Evolutionary conservation across 2,329 filamentous ascomycete species (phyloP).

Genomic region (Sphaerulina musiva): DNA sequence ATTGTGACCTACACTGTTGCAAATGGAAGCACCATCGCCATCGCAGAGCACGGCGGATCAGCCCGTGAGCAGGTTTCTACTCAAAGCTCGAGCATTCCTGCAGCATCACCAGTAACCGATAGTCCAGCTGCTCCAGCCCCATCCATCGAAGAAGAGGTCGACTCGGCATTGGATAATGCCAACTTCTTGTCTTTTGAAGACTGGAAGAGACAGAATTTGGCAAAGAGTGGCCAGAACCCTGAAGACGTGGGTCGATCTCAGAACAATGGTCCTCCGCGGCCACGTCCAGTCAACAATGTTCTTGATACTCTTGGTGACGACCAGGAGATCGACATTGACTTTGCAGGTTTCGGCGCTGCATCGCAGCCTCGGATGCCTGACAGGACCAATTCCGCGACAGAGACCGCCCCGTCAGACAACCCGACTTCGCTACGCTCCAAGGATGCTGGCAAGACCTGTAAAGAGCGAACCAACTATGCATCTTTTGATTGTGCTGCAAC

Average conservation of each 20-base stretch:
- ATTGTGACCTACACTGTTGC: background rate
- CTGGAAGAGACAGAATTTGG: conserved; percentile 92
- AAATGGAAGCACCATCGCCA: background rate
- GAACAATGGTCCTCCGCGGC: conserved; percentile 43
- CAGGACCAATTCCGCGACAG: conserved; percentile 4
- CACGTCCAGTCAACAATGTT: conserved; percentile 56
- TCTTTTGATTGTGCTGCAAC: conserved; percentile 96
- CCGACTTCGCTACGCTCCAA: conserved; percentile 59
- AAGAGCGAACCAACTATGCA: conserved; percentile 94
- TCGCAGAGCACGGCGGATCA: background rate
- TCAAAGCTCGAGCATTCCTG: background rate
- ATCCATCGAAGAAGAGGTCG: conserved; percentile 51
- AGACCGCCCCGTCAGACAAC: conserved; percentile 7
- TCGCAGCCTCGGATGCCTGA: conserved; percentile 8
- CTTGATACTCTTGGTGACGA: conserved; percentile 80
- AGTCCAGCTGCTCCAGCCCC: conserved; percentile 8
- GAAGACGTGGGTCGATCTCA: conserved; percentile 57
- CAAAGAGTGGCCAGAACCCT: conserved; percentile 71
- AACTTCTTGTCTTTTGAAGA: conserved; percentile 96
- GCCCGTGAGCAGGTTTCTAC: background rate
- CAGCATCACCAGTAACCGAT: background rate
- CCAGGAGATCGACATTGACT: conserved; percentile 72
- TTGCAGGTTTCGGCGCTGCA: conserved; percentile 54
- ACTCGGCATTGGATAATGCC: conserved; percentile 63
- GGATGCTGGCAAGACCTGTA: conserved; percentile 94